Base-by-base conservation (phyloP, 2,329 filamentous ascomycete species). In the Periglandula ipomoeae region DNA sequence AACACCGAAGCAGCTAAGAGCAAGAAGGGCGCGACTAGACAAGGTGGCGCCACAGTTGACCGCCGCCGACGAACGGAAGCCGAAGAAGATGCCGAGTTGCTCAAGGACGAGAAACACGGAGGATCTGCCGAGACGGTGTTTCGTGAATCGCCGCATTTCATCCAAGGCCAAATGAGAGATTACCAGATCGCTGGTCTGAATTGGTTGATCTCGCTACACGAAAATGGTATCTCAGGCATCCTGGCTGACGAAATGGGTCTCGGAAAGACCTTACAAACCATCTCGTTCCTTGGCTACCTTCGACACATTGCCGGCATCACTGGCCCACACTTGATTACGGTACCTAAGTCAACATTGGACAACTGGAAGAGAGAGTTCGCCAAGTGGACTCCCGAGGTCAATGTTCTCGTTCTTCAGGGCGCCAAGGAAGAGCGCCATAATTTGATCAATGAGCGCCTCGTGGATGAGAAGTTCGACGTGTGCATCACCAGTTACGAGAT, bases 401-500 rank as follows among this genome's bases (percentile, higher is more conserved):
- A 96, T 59, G 88, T 97, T 22, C 71, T 98, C 34, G 89, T 98
- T 10, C 76, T 98, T 7, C 93, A 97, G 65, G 93, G 93, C 54
- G 87, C 86, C 53, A 98, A 98, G 66, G 93, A 98, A 8, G 89
- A 96, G 68, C 87, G 93, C 40, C 81, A 89, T 53, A 74, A 81
- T 43, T 76, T 98, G 47, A 97, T 98, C 66, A 88, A 89, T 55
- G 88, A 95, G 15, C 86, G 88, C 4, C 75, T 98, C n/a, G 76
- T 94, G 17, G 87, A 94, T 51, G 89, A 96, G 65, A 88, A 95
- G 56, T 98, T 98, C 58, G 93, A 98, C 60, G 91, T 97, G 17
- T 96, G 91, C 70, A 87, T 98, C 64, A 98, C 93, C 13, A 96
- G 90, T 65, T 98, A 98, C 70, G 93, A 98, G 67, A 97, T 98